Base-by-base conservation (phyloP, 192 early-diverging fungal genomes). In the Lobulomyces angularis region DNA sequence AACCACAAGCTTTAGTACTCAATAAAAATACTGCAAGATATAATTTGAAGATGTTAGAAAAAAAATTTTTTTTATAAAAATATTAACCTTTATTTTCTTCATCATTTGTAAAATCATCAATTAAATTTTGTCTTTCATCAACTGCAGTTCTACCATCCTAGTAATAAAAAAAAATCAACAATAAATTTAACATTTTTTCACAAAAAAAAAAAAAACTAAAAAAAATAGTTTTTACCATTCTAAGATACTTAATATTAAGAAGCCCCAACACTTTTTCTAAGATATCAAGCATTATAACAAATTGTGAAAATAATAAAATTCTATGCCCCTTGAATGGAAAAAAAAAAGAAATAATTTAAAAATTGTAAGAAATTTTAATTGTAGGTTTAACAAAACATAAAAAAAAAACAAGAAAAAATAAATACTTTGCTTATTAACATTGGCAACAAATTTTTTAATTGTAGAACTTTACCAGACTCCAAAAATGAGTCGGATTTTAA, bases 1-100 rank as follows among this genome's bases (percentile, higher is more conserved):
- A 76, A 0, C 83, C 85, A 20, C 83, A 83, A 1, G 83, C 85
- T 37, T 80, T 80, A 1, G 85, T 88, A 20, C 77, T 79, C 27
- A 85, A 45, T 29, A 85, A 54, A 55, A 88, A 84, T 30, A 84
- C 68, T 3, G 67, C 65, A 14, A 79, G 43, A 1, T 27, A 35
- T 21, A 39, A 51, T 24, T 61, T 41, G 2, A 65, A 56, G 39
- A 86, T 91, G 43, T 75, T n/a, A n/a, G n/a, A n/a, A n/a, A n/a
- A n/a, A n/a, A n/a, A n/a, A n/a, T n/a, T n/a, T n/a, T n/a, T n/a
- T n/a, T n/a, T n/a, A n/a, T n/a, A n/a, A n/a, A n/a, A n/a, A n/a
- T n/a, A n/a, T n/a, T n/a, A n/a, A n/a, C n/a, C n/a, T n/a, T n/a
- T n/a, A n/a, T n/a, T n/a, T n/a, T n/a, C n/a, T n/a, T n/a, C n/a